Conservation (phyloP, 2,329 filamentous ascomycete genomes). For the Fusarium sp. region DNA sequence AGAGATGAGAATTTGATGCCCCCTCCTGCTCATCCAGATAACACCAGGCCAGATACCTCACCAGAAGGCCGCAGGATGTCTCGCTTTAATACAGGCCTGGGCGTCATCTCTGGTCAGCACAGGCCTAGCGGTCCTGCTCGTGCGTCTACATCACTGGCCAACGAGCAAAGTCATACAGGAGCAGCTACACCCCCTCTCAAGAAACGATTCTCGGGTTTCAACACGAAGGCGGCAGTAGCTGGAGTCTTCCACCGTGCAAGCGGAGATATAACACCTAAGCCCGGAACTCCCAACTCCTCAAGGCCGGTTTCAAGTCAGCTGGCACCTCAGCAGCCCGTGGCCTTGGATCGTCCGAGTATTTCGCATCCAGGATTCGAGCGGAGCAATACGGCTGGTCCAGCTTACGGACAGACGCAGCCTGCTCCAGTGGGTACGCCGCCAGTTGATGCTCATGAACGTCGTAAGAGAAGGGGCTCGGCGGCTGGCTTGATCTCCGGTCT, state of each 20-base stretch:
- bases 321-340: conserved; percentile 24
- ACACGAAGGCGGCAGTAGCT: conserved; percentile 52
- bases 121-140: conserved; percentile 36
- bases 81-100: conserved; percentile 54
- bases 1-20: conserved; percentile 33
- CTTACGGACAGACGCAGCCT: conserved; percentile 34
- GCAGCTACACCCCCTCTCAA: conserved; percentile 49
- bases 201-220: conserved; percentile 63
- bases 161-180: conserved; percentile 34
- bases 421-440: conserved; percentile 9
- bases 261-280: conserved; percentile 30
- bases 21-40: conserved; percentile 35
- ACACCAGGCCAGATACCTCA: conserved; percentile 38
- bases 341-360: conserved; percentile 29
- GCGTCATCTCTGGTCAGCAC: conserved; percentile 33
- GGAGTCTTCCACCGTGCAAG: conserved; percentile 49
- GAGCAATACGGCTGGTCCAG: conserved; percentile 44
- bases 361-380: conserved; percentile 39
- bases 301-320: conserved; percentile 38
- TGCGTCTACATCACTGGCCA: conserved; percentile 44
- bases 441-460: conserved; percentile 36
- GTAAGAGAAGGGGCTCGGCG: conserved; percentile 50
- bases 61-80: conserved; percentile 58
- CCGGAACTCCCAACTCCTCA: conserved; percentile 37
- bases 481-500: conserved; percentile 51